Evolutionary conservation across 2,329 filamentous ascomycete species (phyloP).

Genomic region (Cadophora luteo-olivacea): DNA sequence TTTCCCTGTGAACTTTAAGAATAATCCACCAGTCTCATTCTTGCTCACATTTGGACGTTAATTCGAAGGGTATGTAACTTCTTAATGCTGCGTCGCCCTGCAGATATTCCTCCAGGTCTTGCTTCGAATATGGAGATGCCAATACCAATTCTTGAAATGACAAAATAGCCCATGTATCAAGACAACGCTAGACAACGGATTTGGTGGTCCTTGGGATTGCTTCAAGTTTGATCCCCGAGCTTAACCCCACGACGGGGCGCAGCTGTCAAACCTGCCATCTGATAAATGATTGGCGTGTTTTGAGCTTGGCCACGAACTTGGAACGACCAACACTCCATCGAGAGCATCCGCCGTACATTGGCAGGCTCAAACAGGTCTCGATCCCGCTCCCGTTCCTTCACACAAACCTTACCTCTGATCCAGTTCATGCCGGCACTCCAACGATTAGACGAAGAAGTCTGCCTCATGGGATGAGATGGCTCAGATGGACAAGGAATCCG

Average conservation of each 20-base stretch:
- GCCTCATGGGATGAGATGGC: neutral
- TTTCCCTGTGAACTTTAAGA: neutral
- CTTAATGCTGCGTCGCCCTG: neutral
- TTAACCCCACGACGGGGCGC: constrained; percentile 6
- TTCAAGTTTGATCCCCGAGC: constrained; percentile 10
- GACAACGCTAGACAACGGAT: neutral
- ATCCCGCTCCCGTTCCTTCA: neutral
- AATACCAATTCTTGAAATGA: neutral
- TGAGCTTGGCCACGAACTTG: constrained; percentile 15
- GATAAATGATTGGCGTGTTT: constrained; percentile 19
- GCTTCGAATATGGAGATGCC: neutral
- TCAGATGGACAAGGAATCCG: constrained; percentile 2
- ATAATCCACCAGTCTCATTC: neutral
- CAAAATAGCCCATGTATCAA: neutral
- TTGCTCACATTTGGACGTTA: neutral
- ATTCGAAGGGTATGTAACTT: neutral
- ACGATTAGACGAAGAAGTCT: constrained; percentile 1
- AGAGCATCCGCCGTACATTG: neutral
- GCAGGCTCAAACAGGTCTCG: constrained; percentile 5
- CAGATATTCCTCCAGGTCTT: neutral
- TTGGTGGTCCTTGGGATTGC: constrained; percentile 10
- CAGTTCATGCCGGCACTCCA: constrained; percentile 11
- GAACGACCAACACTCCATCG: constrained; percentile 9
- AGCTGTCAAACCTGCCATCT: constrained; percentile 27
- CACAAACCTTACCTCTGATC: constrained; percentile 19